Conservation (phyloP, 1,284 basidiomycete species). For the Phlebopus sp. region DNA sequence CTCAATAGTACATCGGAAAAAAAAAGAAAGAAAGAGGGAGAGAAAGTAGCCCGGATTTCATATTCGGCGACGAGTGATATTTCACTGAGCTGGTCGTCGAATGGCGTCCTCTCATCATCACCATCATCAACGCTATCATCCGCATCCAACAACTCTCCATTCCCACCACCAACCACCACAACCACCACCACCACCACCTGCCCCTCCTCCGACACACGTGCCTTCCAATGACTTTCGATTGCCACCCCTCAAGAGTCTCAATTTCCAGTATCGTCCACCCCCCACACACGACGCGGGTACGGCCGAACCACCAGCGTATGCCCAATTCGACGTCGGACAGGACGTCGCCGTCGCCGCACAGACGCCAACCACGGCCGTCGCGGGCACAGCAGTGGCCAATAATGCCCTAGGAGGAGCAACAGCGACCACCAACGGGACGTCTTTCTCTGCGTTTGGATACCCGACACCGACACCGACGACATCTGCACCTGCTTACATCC, state of each 20-base stretch:
- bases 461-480: slow-evolving; percentile 25
- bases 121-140: slow-evolving; percentile 38
- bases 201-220: slow-evolving; percentile 35
- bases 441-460: slow-evolving; percentile 26
- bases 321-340: slow-evolving; percentile 19
- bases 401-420: slow-evolving; percentile 19
- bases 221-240: slow-evolving; percentile 48
- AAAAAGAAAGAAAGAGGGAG: too few species aligned
- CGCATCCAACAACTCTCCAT: slow-evolving; percentile 35
- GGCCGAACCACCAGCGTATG: slow-evolving; percentile 21
- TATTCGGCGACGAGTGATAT: too few species aligned
- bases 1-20: too few species aligned
- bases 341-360: slow-evolving; percentile 13
- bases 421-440: slow-evolving; percentile 19
- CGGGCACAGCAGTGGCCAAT: not conserved
- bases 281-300: slow-evolving; percentile 24
- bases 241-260: slow-evolving; percentile 65
- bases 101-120: slow-evolving; percentile 31
- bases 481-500: slow-evolving; percentile 26
- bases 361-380: not conserved
- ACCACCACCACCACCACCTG: slow-evolving; percentile 26
- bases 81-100: slow-evolving; percentile 5
- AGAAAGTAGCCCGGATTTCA: too few species aligned
- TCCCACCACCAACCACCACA: slow-evolving; percentile 32
- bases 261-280: slow-evolving; percentile 45